A percentile compares a stretch with the other conserved stretches of the same genome.
Evolutionary conservation across 257 asterid species (phyloP).

Genomic region (Catharanthus roseus): DNA sequence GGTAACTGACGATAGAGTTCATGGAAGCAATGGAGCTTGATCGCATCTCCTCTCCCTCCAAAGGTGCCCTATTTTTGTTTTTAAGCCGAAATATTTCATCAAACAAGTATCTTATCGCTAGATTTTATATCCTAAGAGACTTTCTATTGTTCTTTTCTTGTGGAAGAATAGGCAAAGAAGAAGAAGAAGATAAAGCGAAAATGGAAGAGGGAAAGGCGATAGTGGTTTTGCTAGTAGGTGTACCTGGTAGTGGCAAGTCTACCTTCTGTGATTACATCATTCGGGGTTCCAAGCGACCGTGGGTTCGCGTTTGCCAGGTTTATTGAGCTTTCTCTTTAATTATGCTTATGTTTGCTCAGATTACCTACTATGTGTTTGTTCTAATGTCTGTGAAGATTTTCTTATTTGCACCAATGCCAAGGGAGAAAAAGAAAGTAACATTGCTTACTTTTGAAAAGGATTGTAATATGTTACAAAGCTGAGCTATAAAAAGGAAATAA

Average conservation of each 20-base stretch:
- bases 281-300: conserved; percentile 46
- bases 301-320: conserved; percentile 97
- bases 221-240: conserved; percentile 58
- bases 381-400: conserved; percentile 4
- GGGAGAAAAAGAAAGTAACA: neutral
- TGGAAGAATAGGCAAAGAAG: conserved; percentile 27
- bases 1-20: conserved; percentile 3
- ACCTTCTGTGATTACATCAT: conserved; percentile 74
- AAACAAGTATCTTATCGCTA: neutral
- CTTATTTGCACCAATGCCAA: neutral
- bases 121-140: neutral
- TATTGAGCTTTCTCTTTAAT: neutral
- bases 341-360: neutral
- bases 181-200: conserved; percentile 25
- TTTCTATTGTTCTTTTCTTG: neutral
- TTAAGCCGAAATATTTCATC: neutral
- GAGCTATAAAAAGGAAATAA: neutral
- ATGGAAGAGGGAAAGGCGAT: conserved; percentile 22
- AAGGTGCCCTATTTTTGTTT: conserved; percentile 26
- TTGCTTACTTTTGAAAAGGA: neutral
- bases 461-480: neutral
- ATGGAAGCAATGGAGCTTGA: conserved; percentile 63
- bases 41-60: conserved; percentile 20
- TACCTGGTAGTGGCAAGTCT: conserved; percentile 96
- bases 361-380: conserved; percentile 5